These are phyloP conservation scores for Venturia oleaginea DNA, from an alignment of 2,329 filamentous ascomycete genomes.

Conservation along the genomic window DNA sequence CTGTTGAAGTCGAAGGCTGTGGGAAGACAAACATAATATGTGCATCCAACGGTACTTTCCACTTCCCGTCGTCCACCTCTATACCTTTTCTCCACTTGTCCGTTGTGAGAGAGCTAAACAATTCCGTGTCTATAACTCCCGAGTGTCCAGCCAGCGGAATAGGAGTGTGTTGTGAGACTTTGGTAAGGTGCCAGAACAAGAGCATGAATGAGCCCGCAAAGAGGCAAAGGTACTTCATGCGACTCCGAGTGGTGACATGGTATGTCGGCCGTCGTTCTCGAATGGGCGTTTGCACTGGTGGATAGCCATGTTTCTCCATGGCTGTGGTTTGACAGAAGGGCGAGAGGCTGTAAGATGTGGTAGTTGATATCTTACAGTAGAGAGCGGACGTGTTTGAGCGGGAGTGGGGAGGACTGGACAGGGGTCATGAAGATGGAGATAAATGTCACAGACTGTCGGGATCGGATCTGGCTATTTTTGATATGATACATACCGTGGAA, in stretches of 20 bases:
- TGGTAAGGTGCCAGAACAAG: not conserved
- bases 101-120: not conserved
- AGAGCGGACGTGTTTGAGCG: not conserved
- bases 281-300: not conserved
- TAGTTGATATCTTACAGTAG: not conserved
- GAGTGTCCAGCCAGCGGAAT: not conserved
- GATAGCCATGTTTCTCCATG: slow-evolving; percentile 10
- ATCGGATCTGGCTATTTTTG: not conserved
- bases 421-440: not conserved
- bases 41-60: slow-evolving; percentile 67
- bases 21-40: slow-evolving; percentile 64
- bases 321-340: not conserved
- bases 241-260: not conserved
- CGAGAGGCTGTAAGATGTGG: not conserved
- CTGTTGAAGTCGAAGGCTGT: not conserved
- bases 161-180: slow-evolving; percentile 1
- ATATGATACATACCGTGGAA: no score
- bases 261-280: not conserved
- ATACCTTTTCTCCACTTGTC: not conserved
- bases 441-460: not conserved
- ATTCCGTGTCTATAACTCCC: not conserved
- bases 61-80: not conserved
- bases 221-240: not conserved
- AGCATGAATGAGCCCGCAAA: not conserved
- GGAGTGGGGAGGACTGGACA: not conserved